Evolutionary conservation across 371 early-diverging fungal species (phyloP), one percentile per base, ranked within the genome.

Genomic region (Fennellomyces sp.): DNA sequence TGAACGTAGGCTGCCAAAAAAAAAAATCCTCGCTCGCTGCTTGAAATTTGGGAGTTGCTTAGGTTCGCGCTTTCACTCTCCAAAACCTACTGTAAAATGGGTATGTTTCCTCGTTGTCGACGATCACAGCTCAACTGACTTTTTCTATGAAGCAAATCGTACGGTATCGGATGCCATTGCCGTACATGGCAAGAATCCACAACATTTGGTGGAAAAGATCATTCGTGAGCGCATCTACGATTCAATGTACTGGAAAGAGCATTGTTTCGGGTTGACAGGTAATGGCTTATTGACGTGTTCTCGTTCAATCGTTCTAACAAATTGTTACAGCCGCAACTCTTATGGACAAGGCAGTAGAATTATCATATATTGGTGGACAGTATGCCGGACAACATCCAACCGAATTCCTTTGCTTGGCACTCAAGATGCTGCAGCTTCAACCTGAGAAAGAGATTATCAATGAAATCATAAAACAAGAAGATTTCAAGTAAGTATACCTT

Each of bases 211-310:
- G 38, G 98, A 97, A 78, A 96, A 95, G 72, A 95, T 96, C 65
- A 88, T 93, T 58, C 85, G 97, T 28, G 82, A 88, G 41, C 86
- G 97, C 54, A 95, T 97, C 61, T 93, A 91, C 70, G 95, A 95
- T 55, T 90, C 91, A 28, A 66, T 91, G 12, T 98, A 94, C 74
- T 98, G 96, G 97, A 97, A 97, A 66, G 94, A 97, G 62, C 83
- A 89, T 35, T 96, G 96, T 75, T 97, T 95, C 76, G 97, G 92
- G 1, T 76, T 97, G 51, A 94, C 92, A 58, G 90, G 94, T 93
- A 78, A 51, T 6, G 3, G n/a, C n/a, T n/a, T n/a, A n/a, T n/a
- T n/a, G n/a, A n/a, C 0, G 47, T 12, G 21, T 25, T 10, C 25
- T 27, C 15, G 15, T 19, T 19, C 30, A 7, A 47, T 19, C 0